Conservation (phyloP, 768 basidiomycete species). For the Termitomyces heimii region DNA sequence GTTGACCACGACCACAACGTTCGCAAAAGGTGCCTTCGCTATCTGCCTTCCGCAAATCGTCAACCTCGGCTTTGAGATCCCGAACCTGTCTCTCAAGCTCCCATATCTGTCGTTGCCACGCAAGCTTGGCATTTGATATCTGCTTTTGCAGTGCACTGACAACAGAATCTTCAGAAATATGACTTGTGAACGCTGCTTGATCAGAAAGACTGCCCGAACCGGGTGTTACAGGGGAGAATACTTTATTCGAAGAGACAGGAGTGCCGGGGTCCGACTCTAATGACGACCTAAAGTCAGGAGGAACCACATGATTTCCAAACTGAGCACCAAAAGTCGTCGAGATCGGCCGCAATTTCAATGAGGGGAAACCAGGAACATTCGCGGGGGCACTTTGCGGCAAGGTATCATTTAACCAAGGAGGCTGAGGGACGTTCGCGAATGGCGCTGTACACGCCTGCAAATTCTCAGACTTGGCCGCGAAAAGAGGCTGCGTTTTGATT, state of each 20-base stretch:
- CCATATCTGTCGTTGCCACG: conserved; percentile 70
- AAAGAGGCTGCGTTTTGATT: conserved; percentile 30
- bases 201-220: conserved; percentile 13
- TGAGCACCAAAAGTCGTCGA: conserved; percentile 72
- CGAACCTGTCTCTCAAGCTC: conserved; percentile 71
- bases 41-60: conserved; percentile 38
- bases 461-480: conserved; percentile 17
- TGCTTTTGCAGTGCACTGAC: conserved; percentile 58
- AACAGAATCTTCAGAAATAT: conserved; percentile 31
- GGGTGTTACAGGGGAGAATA: conserved; percentile 34
- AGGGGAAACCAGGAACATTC: conserved; percentile 53
- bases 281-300: conserved; percentile 26
- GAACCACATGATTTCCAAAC: conserved; percentile 46
- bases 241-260: conserved; percentile 42
- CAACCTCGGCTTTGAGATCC: conserved; percentile 65
- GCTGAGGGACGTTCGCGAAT: background rate
- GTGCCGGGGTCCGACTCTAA: conserved; percentile 41
- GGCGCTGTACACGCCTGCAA: conserved; percentile 20
- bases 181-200: conserved; percentile 10
- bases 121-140: conserved; percentile 47
- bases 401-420: conserved; percentile 21
- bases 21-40: conserved; percentile 44
- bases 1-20: conserved; percentile 51
- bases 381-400: conserved; percentile 62
- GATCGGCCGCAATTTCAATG: conserved; percentile 66